Percentiles rank a stretch among this genome's conserved stretches.
Evolutionary conservation across 2,329 filamentous ascomycete species (phyloP).

Genomic region (Paracamarosporium sp.): DNA sequence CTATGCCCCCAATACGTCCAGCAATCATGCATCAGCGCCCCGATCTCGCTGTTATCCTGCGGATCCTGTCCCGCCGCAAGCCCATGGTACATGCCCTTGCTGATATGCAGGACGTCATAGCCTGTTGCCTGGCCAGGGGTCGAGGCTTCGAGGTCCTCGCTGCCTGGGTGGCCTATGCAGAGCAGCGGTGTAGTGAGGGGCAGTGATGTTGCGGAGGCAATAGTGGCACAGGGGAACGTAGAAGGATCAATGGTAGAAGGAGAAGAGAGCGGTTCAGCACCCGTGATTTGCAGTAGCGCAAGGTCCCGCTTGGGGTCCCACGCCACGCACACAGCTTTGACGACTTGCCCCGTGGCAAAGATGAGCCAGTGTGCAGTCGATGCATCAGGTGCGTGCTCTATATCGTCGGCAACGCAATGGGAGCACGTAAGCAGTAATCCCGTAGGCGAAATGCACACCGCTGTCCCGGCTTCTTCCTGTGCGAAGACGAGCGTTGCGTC

Average conservation of each 20-base stretch:
- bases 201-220: slow-evolving; percentile 17
- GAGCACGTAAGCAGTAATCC: slow-evolving; percentile 60
- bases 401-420: slow-evolving; percentile 57
- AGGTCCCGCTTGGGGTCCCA: slow-evolving; percentile 57
- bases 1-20: slow-evolving; percentile 67
- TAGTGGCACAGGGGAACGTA: slow-evolving; percentile 21
- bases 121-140: slow-evolving; percentile 45
- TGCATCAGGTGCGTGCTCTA: not conserved
- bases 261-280: slow-evolving; percentile 26
- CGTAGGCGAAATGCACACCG: slow-evolving; percentile 54
- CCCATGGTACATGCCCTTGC: slow-evolving; percentile 52
- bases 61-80: slow-evolving; percentile 48
- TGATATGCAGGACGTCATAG: slow-evolving; percentile 58
- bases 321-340: slow-evolving; percentile 48
- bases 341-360: slow-evolving; percentile 49
- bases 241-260: no score
- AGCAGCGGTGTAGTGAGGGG: slow-evolving; percentile 24
- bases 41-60: slow-evolving; percentile 61
- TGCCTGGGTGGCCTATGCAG: slow-evolving; percentile 52
- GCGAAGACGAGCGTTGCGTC: slow-evolving; percentile 53
- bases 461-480: slow-evolving; percentile 57
- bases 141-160: slow-evolving; percentile 54
- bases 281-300: slow-evolving; percentile 53
- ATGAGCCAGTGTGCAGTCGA: slow-evolving; percentile 47
- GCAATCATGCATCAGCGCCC: slow-evolving; percentile 59